These are phyloP conservation scores for Mesostigma viride DNA, from an alignment of 139 green algal genomes.

Conservation along the genomic window DNA sequence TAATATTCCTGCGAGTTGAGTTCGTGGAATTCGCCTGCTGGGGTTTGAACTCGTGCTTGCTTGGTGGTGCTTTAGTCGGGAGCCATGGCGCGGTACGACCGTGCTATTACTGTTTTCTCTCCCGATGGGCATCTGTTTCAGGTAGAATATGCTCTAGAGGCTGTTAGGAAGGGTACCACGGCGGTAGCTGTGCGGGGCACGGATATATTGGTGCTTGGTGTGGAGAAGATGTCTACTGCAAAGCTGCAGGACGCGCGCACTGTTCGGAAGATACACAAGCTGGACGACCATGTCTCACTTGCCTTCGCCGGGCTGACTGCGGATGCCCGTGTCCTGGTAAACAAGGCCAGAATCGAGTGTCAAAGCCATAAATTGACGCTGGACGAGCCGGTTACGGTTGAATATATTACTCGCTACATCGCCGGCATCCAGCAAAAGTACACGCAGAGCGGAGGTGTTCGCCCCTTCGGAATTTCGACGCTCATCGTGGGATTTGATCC, in stretches of 20 bases:
- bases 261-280: conserved; percentile 87
- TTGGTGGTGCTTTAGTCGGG: too few species aligned
- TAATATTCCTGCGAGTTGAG: too few species aligned
- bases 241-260: conserved; percentile 73
- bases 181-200: conserved; percentile 83
- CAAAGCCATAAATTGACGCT: conserved; percentile 62
- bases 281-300: conserved; percentile 94
- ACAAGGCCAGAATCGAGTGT: conserved; percentile 77
- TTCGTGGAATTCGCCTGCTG: too few species aligned
- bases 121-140: conserved; percentile 66
- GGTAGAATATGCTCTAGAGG: conserved; percentile 96
- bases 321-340: conserved; percentile 90
- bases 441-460: conserved; percentile 86
- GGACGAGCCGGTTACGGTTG: conserved; percentile 63
- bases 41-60: too few species aligned
- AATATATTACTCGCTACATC: conserved; percentile 79
- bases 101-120: conserved; percentile 97
- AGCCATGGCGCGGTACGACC: conserved; percentile 76
- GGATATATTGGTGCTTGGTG: conserved; percentile 81
- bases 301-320: conserved; percentile 92
- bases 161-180: conserved; percentile 82
- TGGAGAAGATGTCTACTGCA: conserved; percentile 89
- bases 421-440: conserved; percentile 88
- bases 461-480: conserved; percentile 95
- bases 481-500: conserved; percentile 86